Percentiles rank a stretch among this genome's conserved stretches.
Conservation (phyloP, 257 asterid genomes). For the Agastache rugosa region DNA sequence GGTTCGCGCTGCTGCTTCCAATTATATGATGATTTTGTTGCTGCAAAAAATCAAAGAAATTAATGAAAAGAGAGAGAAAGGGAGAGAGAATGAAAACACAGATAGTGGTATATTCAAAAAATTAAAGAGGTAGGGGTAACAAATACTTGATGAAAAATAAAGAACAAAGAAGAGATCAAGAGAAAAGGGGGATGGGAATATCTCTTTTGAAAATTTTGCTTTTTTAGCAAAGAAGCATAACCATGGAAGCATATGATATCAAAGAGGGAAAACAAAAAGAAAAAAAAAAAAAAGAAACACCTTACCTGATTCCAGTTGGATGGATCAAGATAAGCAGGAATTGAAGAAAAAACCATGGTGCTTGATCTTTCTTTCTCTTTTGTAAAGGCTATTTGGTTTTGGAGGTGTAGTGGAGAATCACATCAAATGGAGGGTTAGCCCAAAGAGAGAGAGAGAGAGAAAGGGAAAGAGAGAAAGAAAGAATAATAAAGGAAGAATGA, state of each 20-base stretch:
- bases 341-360: conserved; percentile 91
- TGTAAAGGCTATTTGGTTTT: conserved; percentile 74
- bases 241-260: conserved; percentile 54
- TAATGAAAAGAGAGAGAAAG: neutral
- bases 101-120: conserved; percentile 57
- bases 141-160: conserved; percentile 28
- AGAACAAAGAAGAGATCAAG: conserved; percentile 13
- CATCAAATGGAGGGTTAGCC: conserved; percentile 61
- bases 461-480: conserved; percentile 37
- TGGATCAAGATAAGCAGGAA: conserved; percentile 97
- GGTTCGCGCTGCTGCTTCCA: conserved; percentile 58
- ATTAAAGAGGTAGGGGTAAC: conserved; percentile 31
- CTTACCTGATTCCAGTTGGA: conserved; percentile 97
- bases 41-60: conserved; percentile 43
- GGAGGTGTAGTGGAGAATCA: conserved; percentile 89
- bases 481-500: conserved; percentile 68
- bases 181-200: conserved; percentile 51
- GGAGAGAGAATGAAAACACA: conserved; percentile 37
- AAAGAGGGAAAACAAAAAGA: conserved; percentile 3
- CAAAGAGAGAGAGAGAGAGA: conserved; percentile 45
- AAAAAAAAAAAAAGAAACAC: conserved; percentile 22
- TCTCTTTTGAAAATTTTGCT: conserved; percentile 54
- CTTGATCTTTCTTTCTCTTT: conserved; percentile 73
- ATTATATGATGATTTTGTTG: conserved; percentile 55
- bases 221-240: conserved; percentile 59